Percentiles rank a stretch among this genome's conserved stretches.
Evolutionary conservation across 108 stramenopile species (phyloP).

Genomic region (Discostella pseudostelligera): DNA sequence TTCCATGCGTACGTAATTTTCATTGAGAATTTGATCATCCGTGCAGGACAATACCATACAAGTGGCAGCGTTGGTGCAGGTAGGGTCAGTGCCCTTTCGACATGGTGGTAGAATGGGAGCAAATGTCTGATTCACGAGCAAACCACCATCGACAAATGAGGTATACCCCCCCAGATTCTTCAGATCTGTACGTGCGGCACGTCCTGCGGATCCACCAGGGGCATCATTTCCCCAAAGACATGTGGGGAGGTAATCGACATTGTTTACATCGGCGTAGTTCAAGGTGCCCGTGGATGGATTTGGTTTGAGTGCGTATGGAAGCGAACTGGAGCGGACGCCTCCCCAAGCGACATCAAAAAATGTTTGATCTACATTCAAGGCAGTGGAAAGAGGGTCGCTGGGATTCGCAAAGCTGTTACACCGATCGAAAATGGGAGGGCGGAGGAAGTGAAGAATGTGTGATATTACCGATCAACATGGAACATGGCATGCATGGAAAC

Average conservation of each 20-base stretch:
- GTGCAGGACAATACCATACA: constrained; percentile 9
- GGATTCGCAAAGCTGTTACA: constrained; percentile 5
- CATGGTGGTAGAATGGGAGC: background rate
- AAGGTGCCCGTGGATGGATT: background rate
- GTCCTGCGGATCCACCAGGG: background rate
- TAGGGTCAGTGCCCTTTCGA: background rate
- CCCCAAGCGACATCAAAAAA: constrained; percentile 21
- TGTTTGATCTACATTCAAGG: constrained; percentile 12
- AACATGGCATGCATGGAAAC: too few species aligned
- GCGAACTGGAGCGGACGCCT: constrained; percentile 16
- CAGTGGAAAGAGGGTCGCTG: background rate
- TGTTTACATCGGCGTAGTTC: constrained; percentile 5
- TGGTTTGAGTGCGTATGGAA: constrained; percentile 15
- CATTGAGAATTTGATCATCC: background rate
- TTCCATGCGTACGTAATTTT: background rate
- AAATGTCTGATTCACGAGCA: constrained; percentile 17
- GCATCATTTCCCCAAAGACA: constrained; percentile 9
- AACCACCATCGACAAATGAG: constrained; percentile 16
- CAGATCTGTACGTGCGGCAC: constrained; percentile 2
- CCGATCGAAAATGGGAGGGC: background rate
- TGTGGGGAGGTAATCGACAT: constrained; percentile 6
- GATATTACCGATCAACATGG: background rate
- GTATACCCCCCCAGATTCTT: constrained; percentile 20
- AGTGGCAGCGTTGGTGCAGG: background rate
- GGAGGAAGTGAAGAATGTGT: too few species aligned